Evolutionary conservation across 306 rosid species (phyloP).

Genomic region (Prosopis cineraria): DNA sequence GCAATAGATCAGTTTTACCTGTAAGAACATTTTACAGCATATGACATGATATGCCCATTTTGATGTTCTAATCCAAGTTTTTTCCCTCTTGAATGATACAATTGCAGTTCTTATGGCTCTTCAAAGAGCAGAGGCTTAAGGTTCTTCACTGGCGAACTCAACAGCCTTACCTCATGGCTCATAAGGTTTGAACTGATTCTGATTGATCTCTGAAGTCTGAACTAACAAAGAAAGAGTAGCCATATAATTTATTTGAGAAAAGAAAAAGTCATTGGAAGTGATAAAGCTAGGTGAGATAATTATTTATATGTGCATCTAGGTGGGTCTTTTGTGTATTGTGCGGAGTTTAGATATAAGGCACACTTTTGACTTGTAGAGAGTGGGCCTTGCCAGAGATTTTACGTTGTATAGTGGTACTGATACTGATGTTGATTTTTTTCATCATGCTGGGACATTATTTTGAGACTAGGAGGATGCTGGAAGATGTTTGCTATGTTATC

Average conservation of each 20-base stretch:
- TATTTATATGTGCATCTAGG: not conserved
- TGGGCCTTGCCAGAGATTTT: not conserved
- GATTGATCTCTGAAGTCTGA: slow-evolving; percentile 15
- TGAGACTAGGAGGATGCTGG: not conserved
- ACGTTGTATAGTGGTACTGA: not conserved
- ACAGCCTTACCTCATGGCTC: slow-evolving; percentile 73
- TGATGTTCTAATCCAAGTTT: slow-evolving; percentile 10
- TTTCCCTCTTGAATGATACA: not conserved
- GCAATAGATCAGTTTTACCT: slow-evolving; percentile 16
- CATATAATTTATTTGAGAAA: not conserved
- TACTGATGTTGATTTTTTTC: not conserved
- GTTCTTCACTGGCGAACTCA: slow-evolving; percentile 92
- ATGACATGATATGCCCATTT: slow-evolving; percentile 9
- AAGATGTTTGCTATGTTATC: not conserved
- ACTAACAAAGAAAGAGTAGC: not conserved
- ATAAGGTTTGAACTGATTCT: slow-evolving; percentile 61
- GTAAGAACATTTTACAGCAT: not conserved
- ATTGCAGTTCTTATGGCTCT: slow-evolving; percentile 89
- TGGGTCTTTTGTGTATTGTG: not conserved
- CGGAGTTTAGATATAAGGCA: not conserved
- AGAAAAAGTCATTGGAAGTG: not conserved
- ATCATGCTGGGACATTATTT: not conserved
- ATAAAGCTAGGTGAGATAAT: not conserved
- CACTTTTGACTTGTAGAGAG: not conserved
- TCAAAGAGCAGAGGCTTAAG: slow-evolving; percentile 86